Evolutionary conservation across 352 stramenopile genomes (phyloP).

Genomic region (Phytopythium delawarense): DNA sequence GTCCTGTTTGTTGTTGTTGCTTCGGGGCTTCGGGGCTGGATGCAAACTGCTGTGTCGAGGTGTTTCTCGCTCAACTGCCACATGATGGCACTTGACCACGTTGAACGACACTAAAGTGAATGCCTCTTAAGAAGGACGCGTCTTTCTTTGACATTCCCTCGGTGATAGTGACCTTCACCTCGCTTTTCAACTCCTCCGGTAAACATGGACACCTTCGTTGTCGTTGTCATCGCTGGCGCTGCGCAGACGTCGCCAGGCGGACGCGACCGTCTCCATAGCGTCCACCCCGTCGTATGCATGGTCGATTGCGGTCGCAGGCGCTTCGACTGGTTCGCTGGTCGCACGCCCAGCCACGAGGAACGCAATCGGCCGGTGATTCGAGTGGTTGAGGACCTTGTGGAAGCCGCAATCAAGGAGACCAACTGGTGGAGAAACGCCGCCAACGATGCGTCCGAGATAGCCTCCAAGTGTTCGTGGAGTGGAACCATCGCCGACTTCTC

Average conservation of each 20-base stretch:
- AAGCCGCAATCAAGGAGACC: not conserved
- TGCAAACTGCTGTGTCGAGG: not conserved
- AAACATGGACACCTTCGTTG: not conserved
- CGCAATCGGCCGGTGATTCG: not conserved
- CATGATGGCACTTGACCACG: not conserved
- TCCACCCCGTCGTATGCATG: not conserved
- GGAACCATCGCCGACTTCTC: not conserved
- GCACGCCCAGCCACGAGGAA: not conserved
- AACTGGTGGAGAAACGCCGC: not conserved
- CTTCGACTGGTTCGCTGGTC: not conserved
- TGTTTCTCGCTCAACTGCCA: no score
- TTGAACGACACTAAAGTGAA: not conserved
- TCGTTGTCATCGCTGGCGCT: not conserved
- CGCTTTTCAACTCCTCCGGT: not conserved
- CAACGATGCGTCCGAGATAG: not conserved
- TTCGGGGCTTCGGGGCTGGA: not conserved
- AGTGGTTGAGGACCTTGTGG: not conserved
- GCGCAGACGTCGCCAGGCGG: not conserved
- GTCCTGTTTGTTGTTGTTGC: not conserved
- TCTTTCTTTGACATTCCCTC: not conserved
- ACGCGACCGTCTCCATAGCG: not conserved
- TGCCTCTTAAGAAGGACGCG: not conserved
- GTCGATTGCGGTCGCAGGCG: not conserved
- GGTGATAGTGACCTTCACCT: not conserved
- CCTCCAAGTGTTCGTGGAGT: no score